A percentile compares a stretch with the other conserved stretches of the same genome.
These are phyloP conservation scores for Syzygium jambos DNA, from an alignment of 345 rosid species.

Conservation along the genomic window DNA sequence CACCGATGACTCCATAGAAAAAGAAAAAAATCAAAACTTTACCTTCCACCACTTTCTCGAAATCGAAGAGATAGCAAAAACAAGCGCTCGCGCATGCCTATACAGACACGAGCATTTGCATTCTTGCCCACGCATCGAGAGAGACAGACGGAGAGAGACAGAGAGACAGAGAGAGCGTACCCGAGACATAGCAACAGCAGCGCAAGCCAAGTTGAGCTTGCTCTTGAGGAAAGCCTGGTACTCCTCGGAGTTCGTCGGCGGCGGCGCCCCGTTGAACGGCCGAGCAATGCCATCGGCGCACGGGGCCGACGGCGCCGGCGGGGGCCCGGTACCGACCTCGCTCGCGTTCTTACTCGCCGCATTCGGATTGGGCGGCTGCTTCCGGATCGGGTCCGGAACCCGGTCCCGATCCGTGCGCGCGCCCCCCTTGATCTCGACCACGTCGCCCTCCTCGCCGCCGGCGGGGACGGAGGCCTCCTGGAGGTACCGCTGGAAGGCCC, in stretches of 20 bases:
- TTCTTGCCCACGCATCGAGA: background rate
- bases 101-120: background rate
- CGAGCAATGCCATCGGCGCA: background rate
- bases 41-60: background rate
- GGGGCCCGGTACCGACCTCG: background rate
- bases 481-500: slow-evolving; percentile 70
- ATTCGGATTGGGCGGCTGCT: background rate
- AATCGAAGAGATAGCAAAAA: background rate
- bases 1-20: background rate
- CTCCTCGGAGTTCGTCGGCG: slow-evolving; percentile 28
- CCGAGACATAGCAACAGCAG: slow-evolving; percentile 58
- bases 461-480: slow-evolving; percentile 30
- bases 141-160: background rate
- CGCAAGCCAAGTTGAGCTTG: slow-evolving; percentile 55
- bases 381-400: background rate
- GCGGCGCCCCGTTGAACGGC: background rate
- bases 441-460: slow-evolving; percentile 11
- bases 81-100: background rate
- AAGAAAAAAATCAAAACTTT: background rate
- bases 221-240: slow-evolving; percentile 52
- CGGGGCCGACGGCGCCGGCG: background rate
- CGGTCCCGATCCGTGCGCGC: background rate
- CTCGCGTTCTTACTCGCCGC: background rate
- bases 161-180: slow-evolving; percentile 14
- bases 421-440: slow-evolving; percentile 22